These are phyloP conservation scores for Helianthus annuus DNA, from an alignment of 129 eudicot genomes.

Conservation along the genomic window DNA sequence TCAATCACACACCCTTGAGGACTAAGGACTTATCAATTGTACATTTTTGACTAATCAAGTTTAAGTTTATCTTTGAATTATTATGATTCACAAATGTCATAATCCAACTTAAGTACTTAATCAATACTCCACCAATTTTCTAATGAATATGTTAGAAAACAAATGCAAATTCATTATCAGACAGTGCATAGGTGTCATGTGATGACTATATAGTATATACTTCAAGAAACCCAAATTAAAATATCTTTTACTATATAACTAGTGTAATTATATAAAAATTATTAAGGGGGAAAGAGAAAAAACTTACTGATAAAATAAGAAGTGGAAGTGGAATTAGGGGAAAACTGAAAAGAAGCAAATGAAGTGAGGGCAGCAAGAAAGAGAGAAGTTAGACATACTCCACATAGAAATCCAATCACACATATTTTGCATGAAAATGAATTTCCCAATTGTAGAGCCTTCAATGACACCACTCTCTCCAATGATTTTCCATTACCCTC, in stretches of 20 bases:
- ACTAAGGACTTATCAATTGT: constrained; percentile 23
- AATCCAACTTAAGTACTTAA: constrained; percentile 30
- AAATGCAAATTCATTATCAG: neutral
- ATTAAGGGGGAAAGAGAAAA: neutral
- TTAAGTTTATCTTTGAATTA: constrained; percentile 4
- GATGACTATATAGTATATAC: neutral
- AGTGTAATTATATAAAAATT: neutral
- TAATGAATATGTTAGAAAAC: neutral
- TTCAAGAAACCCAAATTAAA: neutral
- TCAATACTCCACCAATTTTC: constrained; percentile 22
- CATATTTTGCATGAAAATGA: constrained; percentile 91
- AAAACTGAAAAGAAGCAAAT: constrained; percentile 45
- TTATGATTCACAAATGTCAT: constrained; percentile 27
- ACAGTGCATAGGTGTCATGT: neutral
- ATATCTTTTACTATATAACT: neutral
- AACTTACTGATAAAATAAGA: constrained; percentile 57
- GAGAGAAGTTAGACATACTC: constrained; percentile 77
- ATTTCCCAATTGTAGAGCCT: constrained; percentile 74
- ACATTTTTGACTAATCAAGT: constrained; percentile 30
- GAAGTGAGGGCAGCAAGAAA: constrained; percentile 93
- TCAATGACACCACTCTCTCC: constrained; percentile 82
- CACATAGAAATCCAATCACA: constrained; percentile 86
- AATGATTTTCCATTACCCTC: constrained; percentile 57
- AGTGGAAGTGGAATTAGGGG: constrained; percentile 38
- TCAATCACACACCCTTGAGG: constrained; percentile 32